phyloP scores from a whole-genome alignment of 768 basidiomycete genomes.

The Leccinellum rugosiceps region DNA sequence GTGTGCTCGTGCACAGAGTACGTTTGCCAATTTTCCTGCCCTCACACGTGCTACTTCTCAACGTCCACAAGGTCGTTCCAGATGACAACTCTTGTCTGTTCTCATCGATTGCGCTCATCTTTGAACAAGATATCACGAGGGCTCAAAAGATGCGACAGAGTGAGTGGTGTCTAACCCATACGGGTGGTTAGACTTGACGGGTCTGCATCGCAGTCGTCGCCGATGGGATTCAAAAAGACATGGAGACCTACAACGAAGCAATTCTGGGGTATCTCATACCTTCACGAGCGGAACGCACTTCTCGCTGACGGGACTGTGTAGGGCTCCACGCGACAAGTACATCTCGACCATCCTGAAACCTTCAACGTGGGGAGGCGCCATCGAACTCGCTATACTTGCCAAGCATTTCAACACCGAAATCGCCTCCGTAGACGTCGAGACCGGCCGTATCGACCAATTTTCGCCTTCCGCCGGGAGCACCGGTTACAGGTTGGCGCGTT shows the following conservation, averaged over 20 bases:
- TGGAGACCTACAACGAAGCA: constrained; percentile 74
- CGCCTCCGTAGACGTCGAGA: constrained; percentile 86
- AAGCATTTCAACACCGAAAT: constrained; percentile 83
- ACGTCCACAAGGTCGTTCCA: constrained; percentile 64
- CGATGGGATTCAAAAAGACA: constrained; percentile 70
- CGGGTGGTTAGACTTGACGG: constrained; percentile 4
- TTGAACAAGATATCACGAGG: constrained; percentile 77
- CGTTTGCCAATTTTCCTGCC: background rate
- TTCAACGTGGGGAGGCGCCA: constrained; percentile 91
- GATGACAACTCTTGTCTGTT: constrained; percentile 98
- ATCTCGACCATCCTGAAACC: constrained; percentile 78
- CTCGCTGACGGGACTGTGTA: constrained; percentile 24
- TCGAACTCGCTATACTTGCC: constrained; percentile 85
- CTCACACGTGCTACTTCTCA: constrained; percentile 7
- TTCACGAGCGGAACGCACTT: background rate
- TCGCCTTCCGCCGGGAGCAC: constrained; percentile 37
- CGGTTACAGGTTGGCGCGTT: constrained; percentile 27
- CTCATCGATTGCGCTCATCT: constrained; percentile 79
- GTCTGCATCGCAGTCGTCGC: constrained; percentile 63
- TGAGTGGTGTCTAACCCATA: constrained; percentile 34
- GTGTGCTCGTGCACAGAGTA: constrained; percentile 74
- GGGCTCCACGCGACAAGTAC: constrained; percentile 62
- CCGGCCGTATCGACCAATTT: constrained; percentile 85
- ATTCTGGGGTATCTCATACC: constrained; percentile 69
- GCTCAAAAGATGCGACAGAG: constrained; percentile 71